A percentile compares a stretch with the other conserved stretches of the same genome.
Evolutionary conservation across 805 yeast genomes (phyloP).

Genomic region (Candida arabinofermentans): DNA sequence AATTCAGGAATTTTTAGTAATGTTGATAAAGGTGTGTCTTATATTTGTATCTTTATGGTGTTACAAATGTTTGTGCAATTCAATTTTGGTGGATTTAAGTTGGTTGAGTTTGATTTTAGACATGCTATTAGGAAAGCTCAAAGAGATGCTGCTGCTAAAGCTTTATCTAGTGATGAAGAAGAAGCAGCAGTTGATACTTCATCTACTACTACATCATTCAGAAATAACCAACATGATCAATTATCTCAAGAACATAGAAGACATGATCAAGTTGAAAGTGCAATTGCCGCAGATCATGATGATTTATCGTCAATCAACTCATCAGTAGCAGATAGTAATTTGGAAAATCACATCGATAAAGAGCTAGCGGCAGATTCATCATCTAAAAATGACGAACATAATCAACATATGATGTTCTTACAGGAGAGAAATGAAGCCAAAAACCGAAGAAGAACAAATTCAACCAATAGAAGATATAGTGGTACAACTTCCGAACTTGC

Average conservation of each 20-base stretch:
- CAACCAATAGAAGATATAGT: slow-evolving; percentile 6
- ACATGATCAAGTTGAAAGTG: no score
- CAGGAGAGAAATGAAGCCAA: not conserved
- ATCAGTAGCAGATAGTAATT: slow-evolving; percentile 3
- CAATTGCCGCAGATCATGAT: not conserved
- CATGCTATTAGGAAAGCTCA: slow-evolving; percentile 21
- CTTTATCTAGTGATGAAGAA: slow-evolving; percentile 11
- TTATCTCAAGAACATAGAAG: no score
- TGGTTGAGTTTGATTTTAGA: slow-evolving; percentile 68
- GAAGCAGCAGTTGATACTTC: slow-evolving; percentile 16
- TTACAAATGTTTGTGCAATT: slow-evolving; percentile 65
- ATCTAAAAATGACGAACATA: not conserved
- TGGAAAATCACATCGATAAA: not conserved
- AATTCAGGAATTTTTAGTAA: slow-evolving; percentile 54
- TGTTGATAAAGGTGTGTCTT: slow-evolving; percentile 76
- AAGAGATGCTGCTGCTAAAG: slow-evolving; percentile 22
- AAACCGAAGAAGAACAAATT: not conserved
- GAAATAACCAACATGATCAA: no score
- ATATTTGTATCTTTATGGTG: slow-evolving; percentile 72
- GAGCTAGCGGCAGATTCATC: not conserved
- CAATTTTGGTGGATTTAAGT: slow-evolving; percentile 69
- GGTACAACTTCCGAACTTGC: slow-evolving; percentile 6
- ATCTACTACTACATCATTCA: not conserved
- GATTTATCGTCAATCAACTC: slow-evolving; percentile 10
- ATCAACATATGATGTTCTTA: slow-evolving; percentile 3